Conservation (phyloP, 345 rosid species). For the Anacardium occidentale region DNA sequence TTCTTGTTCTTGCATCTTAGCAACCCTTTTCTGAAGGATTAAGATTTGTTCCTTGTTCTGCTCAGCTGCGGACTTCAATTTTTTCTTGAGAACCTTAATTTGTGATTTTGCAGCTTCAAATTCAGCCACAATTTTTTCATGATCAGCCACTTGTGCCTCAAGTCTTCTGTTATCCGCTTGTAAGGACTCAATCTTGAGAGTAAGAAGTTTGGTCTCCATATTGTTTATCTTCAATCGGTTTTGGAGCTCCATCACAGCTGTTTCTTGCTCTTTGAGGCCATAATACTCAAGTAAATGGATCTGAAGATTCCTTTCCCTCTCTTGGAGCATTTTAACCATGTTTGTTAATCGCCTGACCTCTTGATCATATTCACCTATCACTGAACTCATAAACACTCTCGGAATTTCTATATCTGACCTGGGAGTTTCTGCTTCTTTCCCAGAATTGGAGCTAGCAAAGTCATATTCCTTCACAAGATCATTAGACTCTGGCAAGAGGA, state of each 20-base stretch:
- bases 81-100: constrained; percentile 62
- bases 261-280: constrained; percentile 80
- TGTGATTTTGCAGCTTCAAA: constrained; percentile 59
- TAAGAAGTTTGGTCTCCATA: constrained; percentile 69
- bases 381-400: constrained; percentile 36
- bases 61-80: constrained; percentile 63
- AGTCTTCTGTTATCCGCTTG: constrained; percentile 64
- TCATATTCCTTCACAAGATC: constrained; percentile 50
- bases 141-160: constrained; percentile 53
- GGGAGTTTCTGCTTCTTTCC: constrained; percentile 35
- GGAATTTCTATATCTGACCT: constrained; percentile 42
- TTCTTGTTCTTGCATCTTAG: constrained; percentile 62
- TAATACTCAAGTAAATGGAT: constrained; percentile 72
- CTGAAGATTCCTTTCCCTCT: constrained; percentile 77
- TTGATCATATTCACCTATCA: constrained; percentile 49
- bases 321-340: constrained; percentile 57
- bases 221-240: constrained; percentile 71
- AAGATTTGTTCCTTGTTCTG: constrained; percentile 67
- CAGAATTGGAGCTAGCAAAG: constrained; percentile 20
- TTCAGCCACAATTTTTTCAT: constrained; percentile 46
- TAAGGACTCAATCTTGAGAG: constrained; percentile 69
- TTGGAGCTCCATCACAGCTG: constrained; percentile 67
- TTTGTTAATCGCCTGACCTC: constrained; percentile 59
- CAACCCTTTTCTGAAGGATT: constrained; percentile 59
- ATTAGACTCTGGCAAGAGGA: constrained; percentile 56